Conservation (phyloP, 495 filamentous ascomycete genomes). For the Echria macrotheca region DNA sequence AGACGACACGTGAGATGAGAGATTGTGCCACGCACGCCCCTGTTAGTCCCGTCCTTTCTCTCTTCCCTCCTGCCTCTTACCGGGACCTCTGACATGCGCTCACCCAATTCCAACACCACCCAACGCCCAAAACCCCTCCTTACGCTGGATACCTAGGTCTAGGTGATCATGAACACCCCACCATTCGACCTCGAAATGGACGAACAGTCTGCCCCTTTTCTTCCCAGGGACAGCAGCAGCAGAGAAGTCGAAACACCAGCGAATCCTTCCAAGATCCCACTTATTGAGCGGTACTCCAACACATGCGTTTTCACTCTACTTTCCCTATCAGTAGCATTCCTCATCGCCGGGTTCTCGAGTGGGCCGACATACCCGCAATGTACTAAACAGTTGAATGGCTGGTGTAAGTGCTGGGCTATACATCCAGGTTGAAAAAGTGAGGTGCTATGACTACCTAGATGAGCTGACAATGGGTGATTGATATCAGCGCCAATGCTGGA, state of each 20-base stretch:
- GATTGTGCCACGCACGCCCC: no score
- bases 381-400: not conserved
- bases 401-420: not conserved
- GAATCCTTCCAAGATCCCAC: not conserved
- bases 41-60: no score
- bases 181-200: not conserved
- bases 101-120: not conserved
- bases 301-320: not conserved
- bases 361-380: not conserved
- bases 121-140: not conserved
- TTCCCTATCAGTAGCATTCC: not conserved
- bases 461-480: not conserved
- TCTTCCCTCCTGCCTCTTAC: no score
- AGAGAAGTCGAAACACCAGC: not conserved
- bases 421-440: no score
- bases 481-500: not conserved
- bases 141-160: not conserved
- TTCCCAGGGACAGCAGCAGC: not conserved
- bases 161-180: not conserved
- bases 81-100: no score
- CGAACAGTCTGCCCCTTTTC: not conserved
- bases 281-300: not conserved
- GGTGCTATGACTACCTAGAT: no score
- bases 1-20: no score
- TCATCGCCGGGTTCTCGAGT: not conserved